Evolutionary conservation across 305 asterid species (phyloP).

Genomic region (Fraxinus baroniana): DNA sequence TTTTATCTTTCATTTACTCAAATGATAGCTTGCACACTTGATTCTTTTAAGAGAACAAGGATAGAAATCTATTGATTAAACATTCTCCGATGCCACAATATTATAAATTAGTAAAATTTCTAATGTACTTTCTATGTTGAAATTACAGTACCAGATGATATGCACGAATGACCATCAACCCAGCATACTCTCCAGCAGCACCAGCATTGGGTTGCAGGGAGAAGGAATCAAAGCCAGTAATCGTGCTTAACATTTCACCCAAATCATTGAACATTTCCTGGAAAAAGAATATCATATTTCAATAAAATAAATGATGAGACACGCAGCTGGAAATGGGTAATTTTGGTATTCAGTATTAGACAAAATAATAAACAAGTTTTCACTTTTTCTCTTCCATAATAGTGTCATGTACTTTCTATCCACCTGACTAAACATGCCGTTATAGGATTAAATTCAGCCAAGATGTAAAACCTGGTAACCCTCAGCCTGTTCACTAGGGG

Average conservation of each 20-base stretch:
- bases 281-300: slow-evolving; percentile 18
- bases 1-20: not conserved
- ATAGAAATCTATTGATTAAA: not conserved
- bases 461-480: slow-evolving; percentile 73
- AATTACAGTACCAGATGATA: slow-evolving; percentile 70
- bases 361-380: not conserved
- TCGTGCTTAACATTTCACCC: slow-evolving; percentile 81
- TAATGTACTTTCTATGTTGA: not conserved
- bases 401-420: not conserved
- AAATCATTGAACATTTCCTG: slow-evolving; percentile 97
- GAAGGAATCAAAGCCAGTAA: slow-evolving; percentile 95
- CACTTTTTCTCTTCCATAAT: not conserved
- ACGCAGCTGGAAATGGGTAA: not conserved
- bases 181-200: slow-evolving; percentile 98
- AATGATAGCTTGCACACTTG: not conserved
- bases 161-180: slow-evolving; percentile 97
- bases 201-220: slow-evolving; percentile 99
- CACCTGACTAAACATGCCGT: not conserved
- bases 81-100: not conserved
- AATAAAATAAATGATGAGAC: not conserved
- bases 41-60: not conserved
- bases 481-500: slow-evolving; percentile 79
- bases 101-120: not conserved
- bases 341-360: not conserved
- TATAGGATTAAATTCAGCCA: slow-evolving; percentile 1